Conservation (phyloP, 306 rosid genomes). For the Quercus cerris region DNA sequence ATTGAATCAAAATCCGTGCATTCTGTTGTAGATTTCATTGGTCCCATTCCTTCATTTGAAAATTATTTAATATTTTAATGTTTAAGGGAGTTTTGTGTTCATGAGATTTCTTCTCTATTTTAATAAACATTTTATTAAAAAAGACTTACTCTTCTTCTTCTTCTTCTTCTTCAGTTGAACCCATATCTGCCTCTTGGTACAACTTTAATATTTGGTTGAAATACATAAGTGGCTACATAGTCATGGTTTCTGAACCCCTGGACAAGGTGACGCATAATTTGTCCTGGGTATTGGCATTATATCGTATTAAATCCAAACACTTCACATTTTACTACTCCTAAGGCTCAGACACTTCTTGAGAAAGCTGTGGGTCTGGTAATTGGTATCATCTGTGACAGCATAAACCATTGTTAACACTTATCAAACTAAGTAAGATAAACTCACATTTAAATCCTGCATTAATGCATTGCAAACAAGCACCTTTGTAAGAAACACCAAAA, state of each 20-base stretch:
- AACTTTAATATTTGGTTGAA: too few species aligned
- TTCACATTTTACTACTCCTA: not conserved
- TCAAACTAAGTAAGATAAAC: not conserved
- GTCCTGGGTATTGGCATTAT: not conserved
- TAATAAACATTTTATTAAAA: too few species aligned
- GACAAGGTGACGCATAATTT: not conserved
- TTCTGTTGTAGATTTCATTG: too few species aligned
- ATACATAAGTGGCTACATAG: not conserved
- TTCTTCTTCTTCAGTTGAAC: too few species aligned
- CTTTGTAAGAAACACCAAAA: not conserved
- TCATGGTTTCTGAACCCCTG: not conserved
- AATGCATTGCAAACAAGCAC: not conserved
- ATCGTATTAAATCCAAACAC: not conserved
- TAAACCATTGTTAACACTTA: not conserved
- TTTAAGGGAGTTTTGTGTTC: too few species aligned
- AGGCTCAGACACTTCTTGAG: not conserved
- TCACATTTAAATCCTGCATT: not conserved
- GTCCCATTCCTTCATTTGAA: too few species aligned
- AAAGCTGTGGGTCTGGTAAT: too few species aligned
- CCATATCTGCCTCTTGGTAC: too few species aligned
- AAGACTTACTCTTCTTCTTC: too few species aligned
- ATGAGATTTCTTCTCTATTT: too few species aligned
- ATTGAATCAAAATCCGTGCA: too few species aligned
- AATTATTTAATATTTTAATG: too few species aligned
- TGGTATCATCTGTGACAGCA: not conserved